A percentile compares a stretch with the other conserved stretches of the same genome.
phyloP scores from a whole-genome alignment of 768 basidiomycete genomes.

The Podaxis sp. region DNA sequence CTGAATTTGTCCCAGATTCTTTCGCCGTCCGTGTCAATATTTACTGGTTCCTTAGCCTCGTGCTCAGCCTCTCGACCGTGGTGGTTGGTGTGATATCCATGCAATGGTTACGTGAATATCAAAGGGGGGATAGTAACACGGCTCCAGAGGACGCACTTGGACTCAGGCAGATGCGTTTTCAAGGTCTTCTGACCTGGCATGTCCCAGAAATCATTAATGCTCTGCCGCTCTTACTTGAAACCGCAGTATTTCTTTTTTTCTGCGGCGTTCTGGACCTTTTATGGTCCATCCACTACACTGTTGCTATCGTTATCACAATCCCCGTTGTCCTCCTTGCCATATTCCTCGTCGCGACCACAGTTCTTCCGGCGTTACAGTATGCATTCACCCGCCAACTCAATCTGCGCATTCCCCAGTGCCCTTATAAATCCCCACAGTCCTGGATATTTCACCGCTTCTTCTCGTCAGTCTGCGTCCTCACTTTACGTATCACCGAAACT shows the following conservation, averaged over 20 bases:
- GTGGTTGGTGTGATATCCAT: slow-evolving; percentile 18
- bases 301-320: slow-evolving; percentile 19
- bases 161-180: slow-evolving; percentile 25
- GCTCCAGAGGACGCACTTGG: slow-evolving; percentile 17
- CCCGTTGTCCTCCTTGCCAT: slow-evolving; percentile 20
- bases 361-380: slow-evolving; percentile 22
- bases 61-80: slow-evolving; percentile 17
- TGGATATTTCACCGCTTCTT: slow-evolving; percentile 21
- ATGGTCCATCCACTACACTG: slow-evolving; percentile 20
- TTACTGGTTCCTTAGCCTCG: slow-evolving; percentile 19
- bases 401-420: slow-evolving; percentile 19
- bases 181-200: slow-evolving; percentile 26
- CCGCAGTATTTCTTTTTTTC: slow-evolving; percentile 27
- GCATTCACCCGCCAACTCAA: neutral
- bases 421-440: slow-evolving; percentile 28
- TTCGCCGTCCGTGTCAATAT: slow-evolving; percentile 17
- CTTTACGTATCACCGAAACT: neutral
- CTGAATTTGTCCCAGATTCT: neutral
- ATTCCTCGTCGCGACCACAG: slow-evolving; percentile 20
- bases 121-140: slow-evolving; percentile 11
- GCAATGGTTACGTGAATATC: slow-evolving; percentile 23
- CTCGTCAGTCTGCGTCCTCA: slow-evolving; percentile 7
- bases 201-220: slow-evolving; percentile 24
- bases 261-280: slow-evolving; percentile 26
- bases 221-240: slow-evolving; percentile 27